phyloP scores from a whole-genome alignment of 2,329 filamentous ascomycete genomes.

The Ascochyta lentis region DNA sequence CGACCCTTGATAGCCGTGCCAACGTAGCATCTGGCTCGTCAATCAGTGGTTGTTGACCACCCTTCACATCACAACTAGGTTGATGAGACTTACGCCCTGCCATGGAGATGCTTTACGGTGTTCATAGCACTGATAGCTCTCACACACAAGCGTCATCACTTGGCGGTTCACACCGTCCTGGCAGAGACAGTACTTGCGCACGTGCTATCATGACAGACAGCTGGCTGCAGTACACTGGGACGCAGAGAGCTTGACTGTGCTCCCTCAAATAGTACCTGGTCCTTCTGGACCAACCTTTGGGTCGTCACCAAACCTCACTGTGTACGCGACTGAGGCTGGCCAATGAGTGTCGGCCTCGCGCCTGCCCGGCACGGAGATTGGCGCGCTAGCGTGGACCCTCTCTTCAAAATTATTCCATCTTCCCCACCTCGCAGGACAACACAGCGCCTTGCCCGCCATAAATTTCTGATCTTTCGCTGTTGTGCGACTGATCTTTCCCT shows the following conservation, averaged over 20 bases:
- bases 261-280: background rate
- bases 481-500: constrained; percentile 28
- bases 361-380: background rate
- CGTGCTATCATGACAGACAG: background rate
- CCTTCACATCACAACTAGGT: too few relatives aligned
- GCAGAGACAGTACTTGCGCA: background rate
- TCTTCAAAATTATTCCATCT: constrained; percentile 12
- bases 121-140: background rate
- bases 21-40: background rate
- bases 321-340: constrained; percentile 2
- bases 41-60: background rate
- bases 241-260: background rate
- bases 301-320: background rate
- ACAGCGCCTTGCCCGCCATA: constrained; percentile 27
- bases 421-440: constrained; percentile 31
- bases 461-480: constrained; percentile 28
- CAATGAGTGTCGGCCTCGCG: constrained; percentile 5
- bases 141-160: background rate
- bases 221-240: background rate
- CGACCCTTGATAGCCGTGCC: background rate
- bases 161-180: background rate
- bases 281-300: background rate
- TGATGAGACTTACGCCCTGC: too few relatives aligned
- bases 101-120: background rate
- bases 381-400: constrained; percentile 9